Evolutionary conservation across 352 stramenopile genomes (phyloP), one percentile per base, ranked within the genome.

Genomic region (Stephanocyclus meneghinianus): DNA sequence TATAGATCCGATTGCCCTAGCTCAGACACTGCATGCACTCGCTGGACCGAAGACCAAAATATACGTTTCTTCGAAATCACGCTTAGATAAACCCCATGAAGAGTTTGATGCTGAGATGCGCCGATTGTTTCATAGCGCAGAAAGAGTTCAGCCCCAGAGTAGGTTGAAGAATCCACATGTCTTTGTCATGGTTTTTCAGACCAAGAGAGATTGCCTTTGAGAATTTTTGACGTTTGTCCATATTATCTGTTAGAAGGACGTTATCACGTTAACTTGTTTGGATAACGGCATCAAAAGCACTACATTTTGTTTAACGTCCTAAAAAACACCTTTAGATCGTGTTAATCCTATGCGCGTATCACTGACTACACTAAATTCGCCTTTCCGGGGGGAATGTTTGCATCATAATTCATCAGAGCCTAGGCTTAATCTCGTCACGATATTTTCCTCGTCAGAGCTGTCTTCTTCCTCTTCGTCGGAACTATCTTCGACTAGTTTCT

Each of bases 131-230:
- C 13, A 55, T 0, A 65, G 45, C 5, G 73, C 89, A 2, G 45
- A 78, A 8, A 80, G 62, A 18, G 35, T 62, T 18, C 60, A 71
- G 29, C 18, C 42, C 15, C 32, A 48, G n/a, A 78, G 48, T 62
- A 67, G 83, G 16, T 86, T 90, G 50, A 80, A 76, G 44, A 92
- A 84, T 81, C 82, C 84, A 15, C 56, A 74, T 57, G 85, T 92
- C 10, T 88, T 75, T 50, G 84, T 91, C 10, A 61, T 90, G 44
- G 55, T 80, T 50, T 74, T 74, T 44, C 47, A 68, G 8, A 65
- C 70, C 18, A 82, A 82, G 61, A 66, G 18, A 18, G 35, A 74
- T 40, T 4, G 7, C 7, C 10, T 16, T 26, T 53, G 45, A 53
- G 13, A 15, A 53, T 53, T 26, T 26, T 26, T 26, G 21, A 1